Evolutionary conservation across 495 filamentous ascomycete genomes (phyloP), one percentile per base, ranked within the genome.

Genomic region (Hypoxylon fragiforme): DNA sequence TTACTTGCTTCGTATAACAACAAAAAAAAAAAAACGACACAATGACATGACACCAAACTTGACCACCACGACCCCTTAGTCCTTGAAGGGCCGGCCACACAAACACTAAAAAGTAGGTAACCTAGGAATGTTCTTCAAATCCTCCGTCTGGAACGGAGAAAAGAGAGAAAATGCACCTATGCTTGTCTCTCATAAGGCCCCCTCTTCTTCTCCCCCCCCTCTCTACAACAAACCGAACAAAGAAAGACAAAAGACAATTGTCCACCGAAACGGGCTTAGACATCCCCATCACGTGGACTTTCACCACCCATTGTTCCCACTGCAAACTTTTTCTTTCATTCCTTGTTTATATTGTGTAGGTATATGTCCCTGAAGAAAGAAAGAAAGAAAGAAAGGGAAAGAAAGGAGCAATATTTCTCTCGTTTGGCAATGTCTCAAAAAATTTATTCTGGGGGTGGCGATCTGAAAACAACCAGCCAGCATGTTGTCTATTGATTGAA

Each of bases 181-280:
- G 21, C 13, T 36, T 54, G 56, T 60, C 44, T 49, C 39, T 49
- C 24, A 39, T n/a, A 42, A 60, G 36, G 37, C 45, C 32, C 26
- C 15, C 7, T 8, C 9, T 32, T 19, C 41, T 40, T 35, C 41
- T 31, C 39, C 43, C 21, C 21, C 36, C 13, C 42, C 40, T 26
- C 30, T 39, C 24, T 45, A 62, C 4, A 28, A 28, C 24, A 28
- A 28, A 28, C 24, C 24, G 24, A 28, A 28, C 9, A 9, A 28
- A 28, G 68, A 75, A 73, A 73, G 72, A 68, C 70, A 67, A 70
- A n/a, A n/a, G n/a, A n/a, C n/a, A n/a, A n/a, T n/a, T 73, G 70
- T 54, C 58, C 61, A 58, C 70, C 65, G 63, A 69, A 73, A 64
- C 52, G 54, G 60, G 62, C 34, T 50, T 42, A 61, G 60, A 41